phyloP scores from a whole-genome alignment of 2,329 filamentous ascomycete species.

The Alternaria angustiovoidea region DNA sequence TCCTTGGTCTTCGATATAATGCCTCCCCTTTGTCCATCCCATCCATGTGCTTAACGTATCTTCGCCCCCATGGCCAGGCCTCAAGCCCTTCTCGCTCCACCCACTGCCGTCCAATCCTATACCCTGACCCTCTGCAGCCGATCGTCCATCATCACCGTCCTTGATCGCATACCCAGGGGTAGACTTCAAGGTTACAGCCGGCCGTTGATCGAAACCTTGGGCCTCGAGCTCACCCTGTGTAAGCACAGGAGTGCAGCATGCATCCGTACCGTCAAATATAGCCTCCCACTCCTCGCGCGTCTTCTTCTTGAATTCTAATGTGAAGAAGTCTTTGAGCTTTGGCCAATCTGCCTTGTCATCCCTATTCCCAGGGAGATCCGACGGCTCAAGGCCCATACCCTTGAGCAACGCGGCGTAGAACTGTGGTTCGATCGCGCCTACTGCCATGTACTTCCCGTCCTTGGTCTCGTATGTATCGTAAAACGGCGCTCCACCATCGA shows the following conservation, averaged over 20 bases:
- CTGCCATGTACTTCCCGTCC: constrained; percentile 81
- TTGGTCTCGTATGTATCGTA: constrained; percentile 89
- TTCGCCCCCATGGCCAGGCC: constrained; percentile 76
- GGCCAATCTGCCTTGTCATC: constrained; percentile 73
- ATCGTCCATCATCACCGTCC: constrained; percentile 53
- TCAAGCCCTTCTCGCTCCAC: constrained; percentile 68
- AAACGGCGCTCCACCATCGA: constrained; percentile 87
- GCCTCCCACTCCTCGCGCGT: constrained; percentile 81
- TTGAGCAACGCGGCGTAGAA: constrained; percentile 77
- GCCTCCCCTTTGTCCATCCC: constrained; percentile 75
- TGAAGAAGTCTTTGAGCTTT: constrained; percentile 68
- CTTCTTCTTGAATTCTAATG: constrained; percentile 70
- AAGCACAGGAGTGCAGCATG: constrained; percentile 89
- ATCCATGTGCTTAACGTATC: constrained; percentile 74
- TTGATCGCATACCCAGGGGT: constrained; percentile 74
- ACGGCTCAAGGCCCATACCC: constrained; percentile 67
- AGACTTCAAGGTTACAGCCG: constrained; percentile 70
- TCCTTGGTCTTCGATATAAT: constrained; percentile 67
- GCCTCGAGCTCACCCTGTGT: constrained; percentile 75
- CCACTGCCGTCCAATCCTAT: constrained; percentile 70
- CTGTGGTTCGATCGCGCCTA: constrained; percentile 86
- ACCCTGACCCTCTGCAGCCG: constrained; percentile 67
- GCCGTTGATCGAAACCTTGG: constrained; percentile 73
- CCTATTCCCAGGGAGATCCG: constrained; percentile 59
- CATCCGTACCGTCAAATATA: constrained; percentile 89